Conservation (phyloP, 768 basidiomycete genomes). For the Macrolepiota albuminosa region DNA sequence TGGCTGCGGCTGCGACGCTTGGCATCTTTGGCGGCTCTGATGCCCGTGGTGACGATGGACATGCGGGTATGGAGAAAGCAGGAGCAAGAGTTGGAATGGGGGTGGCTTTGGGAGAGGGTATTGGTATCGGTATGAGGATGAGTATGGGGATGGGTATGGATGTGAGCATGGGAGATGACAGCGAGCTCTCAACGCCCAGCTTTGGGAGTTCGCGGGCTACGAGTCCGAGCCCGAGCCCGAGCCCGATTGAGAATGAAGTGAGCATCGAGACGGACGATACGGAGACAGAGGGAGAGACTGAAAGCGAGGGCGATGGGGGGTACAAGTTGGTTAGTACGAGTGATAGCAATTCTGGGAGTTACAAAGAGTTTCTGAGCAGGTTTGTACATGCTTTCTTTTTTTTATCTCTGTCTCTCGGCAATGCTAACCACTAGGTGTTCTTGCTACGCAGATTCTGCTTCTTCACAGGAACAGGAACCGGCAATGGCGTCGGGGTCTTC, state of each 20-base stretch:
- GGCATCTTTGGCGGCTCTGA: background rate
- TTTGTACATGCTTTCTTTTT: constrained; percentile 25
- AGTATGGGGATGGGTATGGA: background rate
- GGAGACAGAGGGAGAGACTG: constrained; percentile 15
- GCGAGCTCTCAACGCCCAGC: constrained; percentile 43
- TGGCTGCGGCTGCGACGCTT: background rate
- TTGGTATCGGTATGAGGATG: background rate
- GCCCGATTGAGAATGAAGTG: constrained; percentile 11
- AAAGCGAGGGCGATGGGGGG: constrained; percentile 9
- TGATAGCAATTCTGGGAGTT: constrained; percentile 27
- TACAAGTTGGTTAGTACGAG: background rate
- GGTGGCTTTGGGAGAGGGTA: background rate
- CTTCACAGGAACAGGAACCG: constrained; percentile 56
- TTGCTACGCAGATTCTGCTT: constrained; percentile 62
- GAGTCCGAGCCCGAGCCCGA: constrained; percentile 4
- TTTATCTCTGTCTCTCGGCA: background rate
- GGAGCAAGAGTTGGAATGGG: background rate
- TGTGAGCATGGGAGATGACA: constrained; percentile 21
- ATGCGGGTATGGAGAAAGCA: background rate
- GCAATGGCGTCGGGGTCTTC: constrained; percentile 1
- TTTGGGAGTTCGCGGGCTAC: constrained; percentile 39
- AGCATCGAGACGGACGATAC: constrained; percentile 26
- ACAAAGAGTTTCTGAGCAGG: constrained; percentile 63
- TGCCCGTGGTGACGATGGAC: background rate
- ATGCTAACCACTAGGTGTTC: background rate